These are phyloP conservation scores for Phytophthora palmivora DNA, from an alignment of 352 stramenopile genomes.

Conservation along the genomic window DNA sequence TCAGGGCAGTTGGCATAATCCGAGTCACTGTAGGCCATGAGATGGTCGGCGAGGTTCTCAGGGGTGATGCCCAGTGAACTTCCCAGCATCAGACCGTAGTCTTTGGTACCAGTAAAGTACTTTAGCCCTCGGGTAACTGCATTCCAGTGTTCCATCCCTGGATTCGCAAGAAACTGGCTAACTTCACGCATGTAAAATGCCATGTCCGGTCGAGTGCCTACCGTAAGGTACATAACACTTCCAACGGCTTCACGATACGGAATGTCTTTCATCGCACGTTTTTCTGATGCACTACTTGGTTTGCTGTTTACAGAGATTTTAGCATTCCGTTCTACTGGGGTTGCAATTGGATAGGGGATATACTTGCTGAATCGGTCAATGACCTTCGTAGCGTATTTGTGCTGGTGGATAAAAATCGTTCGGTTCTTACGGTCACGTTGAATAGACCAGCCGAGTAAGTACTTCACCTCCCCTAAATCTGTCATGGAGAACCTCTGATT, in stretches of 20 bases:
- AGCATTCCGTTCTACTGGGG: neutral
- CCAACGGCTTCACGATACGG: neutral
- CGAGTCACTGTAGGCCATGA: neutral
- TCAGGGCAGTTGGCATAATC: neutral
- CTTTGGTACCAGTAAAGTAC: too few relatives aligned
- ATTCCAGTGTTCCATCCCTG: neutral
- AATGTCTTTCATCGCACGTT: slow-evolving; percentile 1
- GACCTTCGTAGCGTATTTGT: slow-evolving; percentile 36
- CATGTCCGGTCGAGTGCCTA: neutral
- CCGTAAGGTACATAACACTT: slow-evolving; percentile 1
- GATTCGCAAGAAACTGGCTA: neutral
- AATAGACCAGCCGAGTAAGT: slow-evolving; percentile 26
- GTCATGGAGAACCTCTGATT: slow-evolving; percentile 19
- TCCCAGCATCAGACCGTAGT: too few relatives aligned
- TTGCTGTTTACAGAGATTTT: neutral
- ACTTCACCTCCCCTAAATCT: slow-evolving; percentile 24
- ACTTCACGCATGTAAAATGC: neutral
- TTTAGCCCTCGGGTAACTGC: too few relatives aligned
- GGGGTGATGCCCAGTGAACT: too few relatives aligned
- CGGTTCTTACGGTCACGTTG: slow-evolving; percentile 23
- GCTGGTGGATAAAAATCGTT: slow-evolving; percentile 27
- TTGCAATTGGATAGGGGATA: slow-evolving; percentile 12
- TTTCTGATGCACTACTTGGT: neutral
- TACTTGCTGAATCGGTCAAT: slow-evolving; percentile 18
- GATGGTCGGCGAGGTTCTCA: too few relatives aligned